Conservation (phyloP, 2,329 filamentous ascomycete genomes). For the Fusarium haematococcum region DNA sequence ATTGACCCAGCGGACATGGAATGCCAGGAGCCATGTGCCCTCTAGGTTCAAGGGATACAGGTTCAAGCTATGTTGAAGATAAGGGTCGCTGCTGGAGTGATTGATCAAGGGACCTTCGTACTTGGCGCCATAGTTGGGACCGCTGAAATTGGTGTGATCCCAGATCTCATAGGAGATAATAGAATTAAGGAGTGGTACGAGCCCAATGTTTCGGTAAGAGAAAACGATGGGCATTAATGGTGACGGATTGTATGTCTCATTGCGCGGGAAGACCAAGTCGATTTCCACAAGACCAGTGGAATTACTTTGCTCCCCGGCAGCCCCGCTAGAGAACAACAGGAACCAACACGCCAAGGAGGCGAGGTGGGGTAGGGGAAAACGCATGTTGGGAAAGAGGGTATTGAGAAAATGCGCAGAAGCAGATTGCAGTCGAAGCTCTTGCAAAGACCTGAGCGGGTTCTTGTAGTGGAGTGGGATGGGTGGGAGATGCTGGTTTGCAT, state of each 20-base stretch:
- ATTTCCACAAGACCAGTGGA: not conserved
- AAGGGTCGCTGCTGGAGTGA: not conserved
- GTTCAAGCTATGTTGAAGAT: not conserved
- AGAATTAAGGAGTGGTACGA: not conserved
- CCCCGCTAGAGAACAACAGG: not conserved
- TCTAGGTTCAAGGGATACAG: not conserved
- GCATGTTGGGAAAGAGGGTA: not conserved
- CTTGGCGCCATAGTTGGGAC: rapidly evolving
- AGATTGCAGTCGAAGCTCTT: not conserved
- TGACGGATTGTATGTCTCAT: not conserved
- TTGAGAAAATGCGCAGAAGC: not conserved
- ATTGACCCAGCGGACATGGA: not conserved
- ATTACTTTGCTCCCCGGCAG: not conserved
- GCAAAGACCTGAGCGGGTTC: not conserved
- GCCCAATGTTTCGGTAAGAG: not conserved
- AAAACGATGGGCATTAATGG: constrained; percentile 5
- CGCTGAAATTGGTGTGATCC: not conserved
- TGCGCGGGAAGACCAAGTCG: constrained; percentile 11
- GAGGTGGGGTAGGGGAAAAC: not conserved
- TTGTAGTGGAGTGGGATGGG: too few relatives aligned
- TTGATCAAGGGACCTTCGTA: rapidly evolving
- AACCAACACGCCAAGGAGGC: constrained; percentile 8
- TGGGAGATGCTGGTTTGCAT: too few relatives aligned
- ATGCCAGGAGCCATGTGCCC: not conserved
- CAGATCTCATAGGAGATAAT: not conserved